Percentiles rank a stretch among this genome's conserved stretches.
Conservation (phyloP, 1,284 basidiomycete species). For the Xerocomus subilludens region DNA sequence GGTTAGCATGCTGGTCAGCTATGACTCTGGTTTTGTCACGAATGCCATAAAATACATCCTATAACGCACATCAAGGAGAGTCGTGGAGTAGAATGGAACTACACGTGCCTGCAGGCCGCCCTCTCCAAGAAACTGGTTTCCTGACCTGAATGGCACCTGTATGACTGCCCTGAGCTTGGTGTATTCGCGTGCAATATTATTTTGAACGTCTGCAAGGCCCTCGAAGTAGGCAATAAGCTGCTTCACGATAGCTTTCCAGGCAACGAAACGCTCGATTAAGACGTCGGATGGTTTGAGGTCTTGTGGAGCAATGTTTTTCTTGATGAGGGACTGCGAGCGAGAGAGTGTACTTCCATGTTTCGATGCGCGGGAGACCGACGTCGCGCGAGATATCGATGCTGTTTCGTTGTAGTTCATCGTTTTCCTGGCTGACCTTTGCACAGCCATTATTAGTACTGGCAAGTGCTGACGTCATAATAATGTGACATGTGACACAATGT, state of each 20-base stretch:
- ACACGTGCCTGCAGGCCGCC: constrained; percentile 79
- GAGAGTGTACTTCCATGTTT: constrained; percentile 75
- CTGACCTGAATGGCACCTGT: constrained; percentile 95
- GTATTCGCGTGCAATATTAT: constrained; percentile 94
- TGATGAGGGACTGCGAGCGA: constrained; percentile 85
- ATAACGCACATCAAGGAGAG: neutral
- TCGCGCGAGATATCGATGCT: constrained; percentile 71
- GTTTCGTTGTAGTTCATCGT: constrained; percentile 59
- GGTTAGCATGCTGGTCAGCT: constrained; percentile 96
- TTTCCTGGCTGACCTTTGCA: neutral
- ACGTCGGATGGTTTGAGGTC: constrained; percentile 96
- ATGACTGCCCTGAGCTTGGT: constrained; percentile 97
- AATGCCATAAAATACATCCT: constrained; percentile 95
- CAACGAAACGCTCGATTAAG: constrained; percentile 93
- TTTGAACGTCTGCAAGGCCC: constrained; percentile 95
- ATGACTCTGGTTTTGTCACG: constrained; percentile 94
- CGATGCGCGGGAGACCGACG: constrained; percentile 74
- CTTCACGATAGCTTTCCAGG: constrained; percentile 96
- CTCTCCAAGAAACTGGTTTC: constrained; percentile 96
- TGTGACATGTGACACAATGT: neutral
- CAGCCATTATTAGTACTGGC: too few species aligned
- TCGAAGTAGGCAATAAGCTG: constrained; percentile 91
- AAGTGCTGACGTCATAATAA: constrained; percentile 44
- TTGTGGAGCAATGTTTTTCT: constrained; percentile 88
- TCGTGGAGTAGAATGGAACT: neutral